Base-by-base conservation (phyloP, 495 filamentous ascomycete genomes). In the Aspergillus wentii region DNA sequence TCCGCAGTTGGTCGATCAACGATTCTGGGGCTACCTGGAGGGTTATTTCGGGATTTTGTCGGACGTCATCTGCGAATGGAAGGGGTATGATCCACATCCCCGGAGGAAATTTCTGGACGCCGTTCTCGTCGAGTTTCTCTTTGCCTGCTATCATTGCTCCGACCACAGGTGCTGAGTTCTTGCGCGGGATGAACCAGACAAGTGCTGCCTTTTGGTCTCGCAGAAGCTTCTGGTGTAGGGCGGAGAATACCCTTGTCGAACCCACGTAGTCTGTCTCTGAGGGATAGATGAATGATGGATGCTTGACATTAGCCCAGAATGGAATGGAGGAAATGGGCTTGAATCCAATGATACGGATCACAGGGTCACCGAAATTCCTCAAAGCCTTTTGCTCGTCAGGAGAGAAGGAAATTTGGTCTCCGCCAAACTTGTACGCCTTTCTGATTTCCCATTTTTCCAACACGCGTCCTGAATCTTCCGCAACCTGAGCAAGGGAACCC, bases 361-460 rank as follows among this genome's bases (percentile, higher is more conserved):
- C 72, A 3, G 89, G 85, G 15, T 85, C 73, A 10, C 87, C 88
- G 51, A 95, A 90, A 41, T 86, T 61, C 27, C 83, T 78, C 42
- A 99, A 67, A 11, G 71, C 63, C 41, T 81, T 80, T 40, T 85
- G 74, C 56, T 97, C 92, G 21, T 95, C 89, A 2, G 76, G 69
- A 2, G 79, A 82, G 61, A 99, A 99, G 14, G 81, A 64, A 29
- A 99, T 78, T 35, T 89, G 85, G 46, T 95, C 87, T 14, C 86
- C 88, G 20, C 91, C 94, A 47, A 95, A 97, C 50, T 91, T 95
- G 67, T 91, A 99, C 0, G 91, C 94, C 52, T 94, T 96, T 37
- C 83, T 80, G 23, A 95, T 76, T 42, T 95, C 87, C 7, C 59
- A 58, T 49, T 90, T 90, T 38, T 95, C 86, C 2, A 96, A 78